Conservation (phyloP, 495 filamentous ascomycete species). For the Neurospora sp. region DNA sequence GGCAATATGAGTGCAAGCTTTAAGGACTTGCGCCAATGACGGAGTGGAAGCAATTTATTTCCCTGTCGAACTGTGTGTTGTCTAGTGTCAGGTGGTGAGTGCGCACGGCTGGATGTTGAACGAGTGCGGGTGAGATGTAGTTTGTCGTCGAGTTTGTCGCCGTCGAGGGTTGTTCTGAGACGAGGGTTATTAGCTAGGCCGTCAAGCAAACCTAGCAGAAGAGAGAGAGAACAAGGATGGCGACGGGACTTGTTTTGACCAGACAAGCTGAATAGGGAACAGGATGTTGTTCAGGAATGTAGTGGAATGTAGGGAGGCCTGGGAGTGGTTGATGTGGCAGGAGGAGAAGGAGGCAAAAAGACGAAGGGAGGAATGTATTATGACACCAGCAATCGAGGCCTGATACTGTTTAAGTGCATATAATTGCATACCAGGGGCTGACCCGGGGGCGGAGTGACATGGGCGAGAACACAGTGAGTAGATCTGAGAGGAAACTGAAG, state of each 20-base stretch:
- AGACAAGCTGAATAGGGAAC: neutral
- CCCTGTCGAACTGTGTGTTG: neutral
- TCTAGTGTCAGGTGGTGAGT: neutral
- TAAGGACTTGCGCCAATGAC: neutral
- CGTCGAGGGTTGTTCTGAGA: neutral
- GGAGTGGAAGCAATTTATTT: neutral
- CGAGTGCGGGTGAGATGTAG: neutral
- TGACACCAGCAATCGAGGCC: neutral
- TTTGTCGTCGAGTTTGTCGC: neutral
- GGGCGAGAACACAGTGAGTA: neutral
- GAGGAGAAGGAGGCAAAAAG: neutral
- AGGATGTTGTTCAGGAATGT: neutral
- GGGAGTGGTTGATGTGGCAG: neutral
- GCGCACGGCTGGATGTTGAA: neutral
- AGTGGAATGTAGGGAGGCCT: neutral
- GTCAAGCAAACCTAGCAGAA: neutral
- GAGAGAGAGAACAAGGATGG: neutral
- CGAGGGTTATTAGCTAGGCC: neutral
- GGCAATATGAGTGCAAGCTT: neutral
- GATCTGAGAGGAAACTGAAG: neutral
- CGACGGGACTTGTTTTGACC: neutral
- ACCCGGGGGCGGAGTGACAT: neutral
- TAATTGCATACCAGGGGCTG: neutral
- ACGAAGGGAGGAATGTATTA: neutral
- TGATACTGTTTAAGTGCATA: neutral